Evolutionary conservation across 108 stramenopile genomes (phyloP).

Genomic region (Seminavis robusta): DNA sequence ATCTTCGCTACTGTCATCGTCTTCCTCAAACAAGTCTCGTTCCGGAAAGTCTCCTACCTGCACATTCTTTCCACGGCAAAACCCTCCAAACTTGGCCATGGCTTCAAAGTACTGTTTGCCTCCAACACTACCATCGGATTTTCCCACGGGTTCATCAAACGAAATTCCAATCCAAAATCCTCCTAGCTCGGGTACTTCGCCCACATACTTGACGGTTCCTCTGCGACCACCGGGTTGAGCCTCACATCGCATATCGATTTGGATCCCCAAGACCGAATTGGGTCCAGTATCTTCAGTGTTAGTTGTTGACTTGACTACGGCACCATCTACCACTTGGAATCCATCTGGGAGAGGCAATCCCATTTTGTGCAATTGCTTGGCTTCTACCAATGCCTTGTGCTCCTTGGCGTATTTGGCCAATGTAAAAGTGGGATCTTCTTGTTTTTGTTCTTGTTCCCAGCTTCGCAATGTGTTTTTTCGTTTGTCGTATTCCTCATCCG

Average conservation of each 20-base stretch:
- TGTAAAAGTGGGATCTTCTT: constrained; percentile 80
- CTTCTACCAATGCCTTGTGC: constrained; percentile 72
- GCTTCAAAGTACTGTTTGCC: constrained; percentile 69
- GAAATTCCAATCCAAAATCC: constrained; percentile 91
- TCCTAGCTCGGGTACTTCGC: constrained; percentile 61
- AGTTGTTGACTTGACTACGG: constrained; percentile 22
- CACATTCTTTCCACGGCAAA: constrained; percentile 78
- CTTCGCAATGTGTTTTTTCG: constrained; percentile 89
- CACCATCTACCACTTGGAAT: constrained; percentile 67
- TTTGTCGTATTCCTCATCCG: constrained; percentile 92
- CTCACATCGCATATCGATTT: constrained; percentile 83
- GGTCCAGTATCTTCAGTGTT: constrained; percentile 25
- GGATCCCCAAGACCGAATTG: not conserved
- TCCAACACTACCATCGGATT: constrained; percentile 68
- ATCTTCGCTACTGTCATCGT: constrained; percentile 32
- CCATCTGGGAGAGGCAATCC: constrained; percentile 57
- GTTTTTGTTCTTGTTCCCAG: constrained; percentile 84
- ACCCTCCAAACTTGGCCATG: constrained; percentile 52
- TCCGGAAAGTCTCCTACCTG: constrained; percentile 82
- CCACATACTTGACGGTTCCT: constrained; percentile 81
- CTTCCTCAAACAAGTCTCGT: constrained; percentile 67
- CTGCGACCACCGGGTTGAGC: constrained; percentile 87
- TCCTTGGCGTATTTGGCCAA: constrained; percentile 73
- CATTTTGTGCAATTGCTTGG: constrained; percentile 46
- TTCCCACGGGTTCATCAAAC: constrained; percentile 94